phyloP scores from a whole-genome alignment of 768 basidiomycete genomes.

The Collybia nuda region DNA sequence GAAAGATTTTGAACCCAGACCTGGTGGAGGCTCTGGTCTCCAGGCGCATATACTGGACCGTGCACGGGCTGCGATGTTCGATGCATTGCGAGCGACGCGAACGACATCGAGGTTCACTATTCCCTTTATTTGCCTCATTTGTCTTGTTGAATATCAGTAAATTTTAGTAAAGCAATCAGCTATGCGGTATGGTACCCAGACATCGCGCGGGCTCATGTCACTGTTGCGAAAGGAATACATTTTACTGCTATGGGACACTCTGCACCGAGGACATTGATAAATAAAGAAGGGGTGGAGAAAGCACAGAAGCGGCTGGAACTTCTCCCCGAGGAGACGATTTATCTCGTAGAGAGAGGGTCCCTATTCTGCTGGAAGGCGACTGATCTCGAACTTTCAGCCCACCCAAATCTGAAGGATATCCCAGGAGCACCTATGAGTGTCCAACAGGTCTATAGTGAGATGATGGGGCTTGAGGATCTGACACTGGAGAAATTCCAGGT shows the following conservation, averaged over 20 bases:
- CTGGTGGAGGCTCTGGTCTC: conserved; percentile 63
- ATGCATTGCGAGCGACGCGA: conserved; percentile 70
- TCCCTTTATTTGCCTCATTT: background rate
- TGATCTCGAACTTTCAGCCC: conserved; percentile 23
- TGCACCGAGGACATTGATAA: conserved; percentile 45
- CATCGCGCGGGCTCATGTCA: conserved; percentile 64
- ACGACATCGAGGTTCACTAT: conserved; percentile 71
- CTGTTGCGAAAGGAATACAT: conserved; percentile 77
- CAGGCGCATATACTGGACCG: conserved; percentile 83
- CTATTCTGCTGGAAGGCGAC: conserved; percentile 78
- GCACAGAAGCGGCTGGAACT: conserved; percentile 73
- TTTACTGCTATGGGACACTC: conserved; percentile 84
- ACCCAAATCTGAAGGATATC: conserved; percentile 36
- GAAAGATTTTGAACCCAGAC: conserved; percentile 91
- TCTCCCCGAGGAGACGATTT: conserved; percentile 93
- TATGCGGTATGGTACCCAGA: conserved; percentile 79
- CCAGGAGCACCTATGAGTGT: conserved; percentile 82
- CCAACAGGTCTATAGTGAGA: conserved; percentile 84
- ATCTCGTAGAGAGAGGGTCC: conserved; percentile 88
- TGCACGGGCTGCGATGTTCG: conserved; percentile 84
- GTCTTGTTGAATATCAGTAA: conserved; percentile 5
- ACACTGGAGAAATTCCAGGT: conserved; percentile 91
- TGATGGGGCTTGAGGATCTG: conserved; percentile 78
- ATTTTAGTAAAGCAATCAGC: conserved; percentile 69
- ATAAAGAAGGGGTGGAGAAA: conserved; percentile 38